Percentiles rank a stretch among this genome's conserved stretches.
Evolutionary conservation across 2,329 filamentous ascomycete genomes (phyloP).

Genomic region (Trichoderma cornu-damae): DNA sequence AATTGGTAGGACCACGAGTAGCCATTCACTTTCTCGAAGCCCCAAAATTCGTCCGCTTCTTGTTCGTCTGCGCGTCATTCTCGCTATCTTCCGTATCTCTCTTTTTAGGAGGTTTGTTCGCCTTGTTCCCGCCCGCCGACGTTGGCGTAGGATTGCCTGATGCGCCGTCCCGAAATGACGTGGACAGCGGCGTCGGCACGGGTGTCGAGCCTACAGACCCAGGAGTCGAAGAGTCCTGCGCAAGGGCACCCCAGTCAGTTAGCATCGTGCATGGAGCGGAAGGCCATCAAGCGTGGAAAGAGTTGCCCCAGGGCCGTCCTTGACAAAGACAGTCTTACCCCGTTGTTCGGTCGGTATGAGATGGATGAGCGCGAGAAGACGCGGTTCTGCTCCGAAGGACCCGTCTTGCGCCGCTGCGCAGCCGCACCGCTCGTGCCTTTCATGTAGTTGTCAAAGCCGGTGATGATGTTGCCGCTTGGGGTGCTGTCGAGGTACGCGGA

Average conservation of each 20-base stretch:
- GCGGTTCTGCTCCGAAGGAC: slow-evolving; percentile 63
- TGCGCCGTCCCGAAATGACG: slow-evolving; percentile 46
- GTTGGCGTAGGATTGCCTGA: slow-evolving; percentile 54
- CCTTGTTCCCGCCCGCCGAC: slow-evolving; percentile 44
- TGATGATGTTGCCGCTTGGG: slow-evolving; percentile 87
- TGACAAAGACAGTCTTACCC: slow-evolving; percentile 26
- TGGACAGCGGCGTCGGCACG: slow-evolving; percentile 51
- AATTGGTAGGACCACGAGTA: not conserved
- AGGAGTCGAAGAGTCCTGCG: slow-evolving; percentile 40
- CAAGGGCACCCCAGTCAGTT: not conserved
- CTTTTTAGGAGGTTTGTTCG: slow-evolving; percentile 51
- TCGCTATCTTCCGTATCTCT: slow-evolving; percentile 56
- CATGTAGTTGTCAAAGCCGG: slow-evolving; percentile 96
- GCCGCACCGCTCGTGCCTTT: slow-evolving; percentile 69
- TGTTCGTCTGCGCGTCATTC: slow-evolving; percentile 48
- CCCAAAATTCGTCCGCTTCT: slow-evolving; percentile 56
- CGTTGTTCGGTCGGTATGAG: slow-evolving; percentile 49
- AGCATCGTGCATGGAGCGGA: not conserved
- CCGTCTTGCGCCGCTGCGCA: slow-evolving; percentile 59
- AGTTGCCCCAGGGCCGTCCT: not conserved
- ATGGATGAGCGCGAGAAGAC: slow-evolving; percentile 67
- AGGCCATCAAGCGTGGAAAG: not conserved
- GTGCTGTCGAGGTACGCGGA: slow-evolving; percentile 87
- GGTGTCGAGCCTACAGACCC: slow-evolving; percentile 38
- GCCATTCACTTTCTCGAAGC: slow-evolving; percentile 45